Evolutionary conservation across 139 green algal species (phyloP), one percentile per base, ranked within the genome.

Genomic region (Chlorella sp.): DNA sequence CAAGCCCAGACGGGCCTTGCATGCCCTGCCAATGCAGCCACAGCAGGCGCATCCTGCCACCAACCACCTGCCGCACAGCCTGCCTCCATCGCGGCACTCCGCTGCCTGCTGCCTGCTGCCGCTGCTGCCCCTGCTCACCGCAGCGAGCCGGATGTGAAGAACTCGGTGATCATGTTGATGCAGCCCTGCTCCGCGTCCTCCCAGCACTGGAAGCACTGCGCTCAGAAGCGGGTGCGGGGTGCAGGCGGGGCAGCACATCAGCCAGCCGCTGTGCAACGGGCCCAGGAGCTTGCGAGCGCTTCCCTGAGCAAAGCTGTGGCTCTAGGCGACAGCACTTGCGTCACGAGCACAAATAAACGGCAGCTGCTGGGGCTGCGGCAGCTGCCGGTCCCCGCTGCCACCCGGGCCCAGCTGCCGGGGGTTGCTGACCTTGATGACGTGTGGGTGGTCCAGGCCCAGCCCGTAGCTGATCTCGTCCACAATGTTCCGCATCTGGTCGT

Each of bases 151-250:
- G 88, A 94, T 11, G 96, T 98, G 91, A 98, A 98, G 64, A 96
- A 95, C 92, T 98, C 96, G 24, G 96, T 98, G 79, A 98, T 92
- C n/a, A 97, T 89, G 86, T 98, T 98, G 87, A 98, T 96, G 88
- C 92, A 96, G 44, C 87, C 51, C 28, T 90, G 54, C 60, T 94
- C 83, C 24, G 70, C 1, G 77, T 95, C 91, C 80, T 95, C 76
- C 96, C 96, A 98, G 84, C 93, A 97, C 72, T 92, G 89, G 86
- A 94, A 96, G 86, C 87, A 95, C 58, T 92, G 91, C 87, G 95
- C 51, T 26, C 51, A 60, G 51, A 16, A 20, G 95, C 36, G 32
- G 48, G 73, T n/a, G 46, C 64, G 20, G 14, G n/a, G 64, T 1
- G 67, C 67, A 44, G 36, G 67, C 13, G 4, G 7, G 32, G 65